Conservation (phyloP, 306 rosid genomes). For the Bauhinia variegata region DNA sequence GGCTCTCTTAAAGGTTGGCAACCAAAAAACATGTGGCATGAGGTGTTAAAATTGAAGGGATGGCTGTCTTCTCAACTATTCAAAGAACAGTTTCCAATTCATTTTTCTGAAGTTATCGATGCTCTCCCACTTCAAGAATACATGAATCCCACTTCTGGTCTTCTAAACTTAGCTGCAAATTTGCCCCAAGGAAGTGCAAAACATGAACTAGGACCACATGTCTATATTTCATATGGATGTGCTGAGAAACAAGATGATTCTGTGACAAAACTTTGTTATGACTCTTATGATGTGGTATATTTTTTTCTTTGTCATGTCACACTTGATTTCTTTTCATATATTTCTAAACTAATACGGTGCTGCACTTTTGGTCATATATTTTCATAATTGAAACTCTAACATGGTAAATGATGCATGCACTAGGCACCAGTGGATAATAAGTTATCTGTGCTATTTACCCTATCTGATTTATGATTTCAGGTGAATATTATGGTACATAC, state of each 20-base stretch:
- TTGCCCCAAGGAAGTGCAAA: constrained; percentile 68
- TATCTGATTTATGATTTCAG: constrained; percentile 53
- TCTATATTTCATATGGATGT: constrained; percentile 75
- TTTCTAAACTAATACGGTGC: constrained; percentile 4
- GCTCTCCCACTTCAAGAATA: constrained; percentile 88
- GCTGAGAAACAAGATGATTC: constrained; percentile 66
- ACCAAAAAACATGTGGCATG: constrained; percentile 62
- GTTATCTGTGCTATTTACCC: constrained; percentile 34
- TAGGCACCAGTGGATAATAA: constrained; percentile 11
- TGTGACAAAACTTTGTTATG: constrained; percentile 70
- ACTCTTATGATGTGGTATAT: constrained; percentile 80
- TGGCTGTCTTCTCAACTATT: constrained; percentile 86
- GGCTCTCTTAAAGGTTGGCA: constrained; percentile 75
- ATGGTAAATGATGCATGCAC: constrained; percentile 17
- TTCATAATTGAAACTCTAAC: constrained; percentile 13
- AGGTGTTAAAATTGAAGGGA: constrained; percentile 80
- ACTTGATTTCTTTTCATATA: constrained; percentile 10
- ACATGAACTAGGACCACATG: constrained; percentile 81
- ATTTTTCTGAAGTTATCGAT: constrained; percentile 72
- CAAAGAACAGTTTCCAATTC: constrained; percentile 91
- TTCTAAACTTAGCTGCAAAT: constrained; percentile 80
- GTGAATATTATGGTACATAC: constrained; percentile 86
- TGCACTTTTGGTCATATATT: constrained; percentile 1
- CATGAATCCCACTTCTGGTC: constrained; percentile 88
- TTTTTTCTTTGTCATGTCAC: constrained; percentile 33